Conservation (phyloP, 164 flowering plant species). For the Saururus chinensis region DNA sequence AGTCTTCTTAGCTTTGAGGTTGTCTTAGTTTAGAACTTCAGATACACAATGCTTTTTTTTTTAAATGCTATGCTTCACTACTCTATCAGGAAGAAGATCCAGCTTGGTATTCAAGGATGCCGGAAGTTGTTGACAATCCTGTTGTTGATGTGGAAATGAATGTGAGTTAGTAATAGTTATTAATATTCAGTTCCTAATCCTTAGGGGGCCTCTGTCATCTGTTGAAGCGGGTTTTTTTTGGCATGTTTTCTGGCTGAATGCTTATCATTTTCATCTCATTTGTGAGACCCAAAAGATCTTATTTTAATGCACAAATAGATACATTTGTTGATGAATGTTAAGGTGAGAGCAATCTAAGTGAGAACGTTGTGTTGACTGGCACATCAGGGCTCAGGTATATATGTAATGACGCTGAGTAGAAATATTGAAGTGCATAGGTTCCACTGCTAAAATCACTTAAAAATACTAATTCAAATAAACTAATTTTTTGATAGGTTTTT, state of each 20-base stretch:
- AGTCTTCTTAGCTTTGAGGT: neutral
- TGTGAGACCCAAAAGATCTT: neutral
- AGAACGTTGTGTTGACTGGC: too few relatives aligned
- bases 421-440: too few relatives aligned
- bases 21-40: neutral
- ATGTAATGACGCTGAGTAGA: too few relatives aligned
- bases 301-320: too few relatives aligned
- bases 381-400: too few relatives aligned
- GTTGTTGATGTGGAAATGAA: constrained; percentile 68
- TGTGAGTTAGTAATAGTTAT: constrained; percentile 45
- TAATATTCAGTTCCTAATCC: neutral
- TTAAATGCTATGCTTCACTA: constrained; percentile 8
- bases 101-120: constrained; percentile 94
- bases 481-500: too few relatives aligned
- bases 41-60: neutral
- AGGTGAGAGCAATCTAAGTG: too few relatives aligned
- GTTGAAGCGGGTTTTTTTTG: neutral
- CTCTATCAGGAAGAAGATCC: constrained; percentile 86
- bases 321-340: too few relatives aligned
- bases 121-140: constrained; percentile 59
- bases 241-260: neutral
- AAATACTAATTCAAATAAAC: too few relatives aligned
- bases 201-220: neutral
- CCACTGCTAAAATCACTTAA: too few relatives aligned
- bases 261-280: neutral